Base-by-base conservation (phyloP, 352 stramenopile genomes). In the Phytophthora megakarya region DNA sequence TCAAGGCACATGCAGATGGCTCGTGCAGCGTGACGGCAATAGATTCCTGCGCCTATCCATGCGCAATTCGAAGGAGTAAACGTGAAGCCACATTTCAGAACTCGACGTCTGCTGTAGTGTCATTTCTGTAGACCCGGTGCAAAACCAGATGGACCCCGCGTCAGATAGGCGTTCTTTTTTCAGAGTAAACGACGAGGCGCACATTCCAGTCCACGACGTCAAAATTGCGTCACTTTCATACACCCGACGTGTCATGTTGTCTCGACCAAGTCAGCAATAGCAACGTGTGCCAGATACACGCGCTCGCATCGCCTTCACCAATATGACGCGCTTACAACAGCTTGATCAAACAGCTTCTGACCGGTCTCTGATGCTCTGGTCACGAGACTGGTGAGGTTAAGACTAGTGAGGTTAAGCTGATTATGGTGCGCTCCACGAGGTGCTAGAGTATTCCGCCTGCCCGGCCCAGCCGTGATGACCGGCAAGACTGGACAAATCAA, bases 381-480 rank as follows among this genome's bases (percentile, higher is more conserved):
- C n/a, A n/a, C n/a, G n/a, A n/a, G n/a, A n/a, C n/a, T n/a, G n/a
- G n/a, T n/a, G n/a, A n/a, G n/a, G n/a, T n/a, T n/a, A n/a, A n/a
- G n/a, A n/a, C n/a, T n/a, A n/a, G n/a, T n/a, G n/a, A n/a, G n/a
- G 28, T 33, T 18, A 8, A 5, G 39, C 40, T 66, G 47, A 65
- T 64, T 64, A 64, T 64, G 33, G 33, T 10, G 37, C 33, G 16
- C 7, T 21, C 33, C n/a, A 43, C 8, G 43, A 9, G 45, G 46
- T 48, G 46, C 25, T 25, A 46, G 52, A 59, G 61, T 69, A 63
- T 69, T 65, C 48, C 51, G 25, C 19, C 25, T 62, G 61, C 38
- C 35, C 30, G 42, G 21, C 40, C 22, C 22, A n/a, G 40, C 40
- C 19, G 40, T 21, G 9, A 32, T 46, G 8, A 5, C 21, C 10